Base-by-base conservation (phyloP, 2,329 filamentous ascomycete genomes). In the Podosphaera fusca region DNA sequence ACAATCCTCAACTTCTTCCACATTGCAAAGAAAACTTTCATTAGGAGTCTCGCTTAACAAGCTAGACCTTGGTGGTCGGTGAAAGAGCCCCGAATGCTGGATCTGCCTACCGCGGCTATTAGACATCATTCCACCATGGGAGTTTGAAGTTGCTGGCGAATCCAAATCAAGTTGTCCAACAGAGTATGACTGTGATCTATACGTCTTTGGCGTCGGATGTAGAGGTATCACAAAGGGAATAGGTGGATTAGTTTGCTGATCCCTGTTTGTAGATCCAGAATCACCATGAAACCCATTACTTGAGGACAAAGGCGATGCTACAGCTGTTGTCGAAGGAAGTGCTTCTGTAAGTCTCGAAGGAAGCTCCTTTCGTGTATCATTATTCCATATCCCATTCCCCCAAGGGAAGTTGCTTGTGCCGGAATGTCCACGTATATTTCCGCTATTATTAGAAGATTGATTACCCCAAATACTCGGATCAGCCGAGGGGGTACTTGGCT, bases 181-280 rank as follows among this genome's bases (percentile, higher is more conserved):
- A 0, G 90, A 96, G 69, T 96, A 96, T 3, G 92, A 96, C 69
- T 95, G 87, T 4, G 92, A 98, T 49, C 92, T 82, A 64, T 94
- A 92, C 0, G 87, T 88, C 69, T 96, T 96, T 1, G 86, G 86
- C 0, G 87, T 92, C 0, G 90, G 88, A 61, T 94, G 86, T 29
- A 94, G 74, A 3, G 88, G 88, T 62, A 94, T 94, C 5, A 85
- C 78, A 65, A 94, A 94, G 0, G 87, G 86, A 56, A 94, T 85
- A 60, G 90, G 80, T 62, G 75, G 69, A 60, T 77, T 82, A 47
- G 73, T 72, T 38, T 69, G 75, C 63, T 68, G 75, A 63, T 77
- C 77, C 66, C 74, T 74, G 52, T 72, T 74, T 12, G 72, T 63
- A 30, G 68, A 69, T 56, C 64, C 64, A 35, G 79, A 74, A 31